A percentile compares a stretch with the other conserved stretches of the same genome.
Conservation (phyloP, 2,329 filamentous ascomycete genomes). For the Nannizziopsis barbatae region DNA sequence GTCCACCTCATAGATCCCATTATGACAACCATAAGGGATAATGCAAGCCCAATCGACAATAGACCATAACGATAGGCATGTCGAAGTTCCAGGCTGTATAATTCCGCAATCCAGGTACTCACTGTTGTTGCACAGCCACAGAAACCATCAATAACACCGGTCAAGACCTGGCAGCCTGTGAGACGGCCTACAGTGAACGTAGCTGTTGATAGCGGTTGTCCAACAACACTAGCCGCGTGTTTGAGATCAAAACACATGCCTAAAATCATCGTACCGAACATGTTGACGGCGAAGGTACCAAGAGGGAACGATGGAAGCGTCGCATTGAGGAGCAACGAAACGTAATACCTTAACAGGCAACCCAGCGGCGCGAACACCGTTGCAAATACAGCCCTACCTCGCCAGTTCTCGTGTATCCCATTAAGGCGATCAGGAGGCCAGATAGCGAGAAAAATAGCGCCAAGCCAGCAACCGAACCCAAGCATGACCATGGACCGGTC, state of each 20-base stretch:
- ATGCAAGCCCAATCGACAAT: conserved; percentile 38
- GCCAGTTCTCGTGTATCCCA: conserved; percentile 50
- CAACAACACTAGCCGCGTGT: conserved; percentile 45
- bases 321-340: conserved; percentile 59
- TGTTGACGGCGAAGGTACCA: conserved; percentile 75
- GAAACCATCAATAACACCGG: conserved; percentile 56
- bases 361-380: conserved; percentile 74
- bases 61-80: conserved; percentile 53
- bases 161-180: conserved; percentile 54
- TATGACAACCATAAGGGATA: conserved; percentile 42
- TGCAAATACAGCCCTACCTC: conserved; percentile 61
- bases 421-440: conserved; percentile 52
- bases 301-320: conserved; percentile 59
- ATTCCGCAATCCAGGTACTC: conserved; percentile 55
- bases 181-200: conserved; percentile 34
- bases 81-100: conserved; percentile 42
- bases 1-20: conserved; percentile 49
- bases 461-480: conserved; percentile 66
- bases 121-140: conserved; percentile 57
- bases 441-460: conserved; percentile 58
- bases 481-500: conserved; percentile 55
- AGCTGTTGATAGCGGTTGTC: conserved; percentile 20
- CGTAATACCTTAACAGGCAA: conserved; percentile 63
- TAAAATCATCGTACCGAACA: conserved; percentile 62
- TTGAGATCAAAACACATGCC: conserved; percentile 71